These are phyloP conservation scores for Mariannaea elegans DNA, from an alignment of 2,329 filamentous ascomycete species.

Conservation along the genomic window DNA sequence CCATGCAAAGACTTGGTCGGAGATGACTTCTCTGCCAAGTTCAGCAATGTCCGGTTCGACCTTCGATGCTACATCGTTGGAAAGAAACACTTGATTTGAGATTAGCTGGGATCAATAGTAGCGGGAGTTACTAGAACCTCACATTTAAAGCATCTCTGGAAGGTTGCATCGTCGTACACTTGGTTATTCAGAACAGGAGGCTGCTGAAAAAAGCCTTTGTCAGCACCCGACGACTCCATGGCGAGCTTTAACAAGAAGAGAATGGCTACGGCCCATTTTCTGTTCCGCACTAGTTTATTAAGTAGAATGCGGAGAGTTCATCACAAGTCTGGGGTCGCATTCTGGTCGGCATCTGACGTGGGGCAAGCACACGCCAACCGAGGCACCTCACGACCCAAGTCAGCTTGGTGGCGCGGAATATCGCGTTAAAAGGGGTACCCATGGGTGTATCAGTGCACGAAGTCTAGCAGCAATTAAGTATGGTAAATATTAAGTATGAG, in stretches of 20 bases:
- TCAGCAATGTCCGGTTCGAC: conserved; percentile 55
- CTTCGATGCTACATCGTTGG: conserved; percentile 48
- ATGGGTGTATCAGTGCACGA: too few species aligned
- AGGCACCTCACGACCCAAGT: conserved; percentile 18
- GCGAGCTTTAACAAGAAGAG: background rate
- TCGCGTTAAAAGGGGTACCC: too few species aligned
- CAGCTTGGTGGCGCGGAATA: conserved; percentile 31
- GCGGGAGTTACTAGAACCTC: conserved; percentile 28
- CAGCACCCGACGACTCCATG: conserved; percentile 56
- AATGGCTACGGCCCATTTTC: background rate
- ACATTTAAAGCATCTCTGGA: conserved; percentile 63
- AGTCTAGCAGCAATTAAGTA: too few species aligned
- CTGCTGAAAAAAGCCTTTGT: conserved; percentile 65
- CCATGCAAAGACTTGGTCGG: conserved; percentile 62
- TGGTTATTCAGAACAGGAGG: conserved; percentile 63
- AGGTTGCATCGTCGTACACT: conserved; percentile 62
- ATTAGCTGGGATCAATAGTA: conserved; percentile 14
- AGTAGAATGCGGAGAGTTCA: conserved; percentile 7
- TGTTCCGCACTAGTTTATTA: conserved; percentile 9
- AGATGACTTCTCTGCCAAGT: conserved; percentile 63
- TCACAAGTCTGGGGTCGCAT: conserved; percentile 31
- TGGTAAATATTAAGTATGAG: too few species aligned
- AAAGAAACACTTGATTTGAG: conserved; percentile 57
- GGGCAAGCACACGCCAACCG: conserved; percentile 24
- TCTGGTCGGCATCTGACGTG: conserved; percentile 25